Conservation (phyloP, 1,139 yeast genomes). For the Debaryomyces singareniensis region DNA sequence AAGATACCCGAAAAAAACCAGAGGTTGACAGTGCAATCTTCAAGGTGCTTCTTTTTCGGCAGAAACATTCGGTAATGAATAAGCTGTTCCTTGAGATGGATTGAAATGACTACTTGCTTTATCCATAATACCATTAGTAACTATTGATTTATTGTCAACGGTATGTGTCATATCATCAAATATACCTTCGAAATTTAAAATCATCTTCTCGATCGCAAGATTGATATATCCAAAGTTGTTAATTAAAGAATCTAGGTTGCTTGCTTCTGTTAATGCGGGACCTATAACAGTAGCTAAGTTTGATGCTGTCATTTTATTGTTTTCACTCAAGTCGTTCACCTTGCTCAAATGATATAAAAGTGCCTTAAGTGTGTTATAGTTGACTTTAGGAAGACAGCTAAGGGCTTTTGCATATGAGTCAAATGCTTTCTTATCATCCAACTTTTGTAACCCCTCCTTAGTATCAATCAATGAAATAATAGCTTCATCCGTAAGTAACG, state of each 20-base stretch:
- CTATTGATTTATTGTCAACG: not conserved
- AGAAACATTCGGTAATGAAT: no score
- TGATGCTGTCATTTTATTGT: slow-evolving; percentile 72
- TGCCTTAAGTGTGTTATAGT: slow-evolving; percentile 62
- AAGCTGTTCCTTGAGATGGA: no score
- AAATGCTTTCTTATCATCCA: slow-evolving; percentile 11
- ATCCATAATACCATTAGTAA: no score
- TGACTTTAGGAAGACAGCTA: slow-evolving; percentile 50
- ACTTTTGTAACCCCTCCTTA: slow-evolving; percentile 19
- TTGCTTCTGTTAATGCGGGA: slow-evolving; percentile 56
- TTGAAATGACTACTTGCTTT: no score
- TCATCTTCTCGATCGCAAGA: slow-evolving; percentile 45
- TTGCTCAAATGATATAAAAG: slow-evolving; percentile 63
- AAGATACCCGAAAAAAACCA: no score
- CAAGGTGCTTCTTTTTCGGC: no score
- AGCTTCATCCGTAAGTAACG: slow-evolving; percentile 56
- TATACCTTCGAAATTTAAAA: slow-evolving; percentile 33
- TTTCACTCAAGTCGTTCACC: slow-evolving; percentile 53
- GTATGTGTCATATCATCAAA: slow-evolving; percentile 18
- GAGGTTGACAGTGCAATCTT: no score
- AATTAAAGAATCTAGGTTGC: slow-evolving; percentile 42
- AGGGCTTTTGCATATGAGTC: slow-evolving; percentile 41
- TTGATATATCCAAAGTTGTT: slow-evolving; percentile 53
- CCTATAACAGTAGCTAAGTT: slow-evolving; percentile 75
- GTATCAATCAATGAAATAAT: slow-evolving; percentile 43